phyloP scores from a whole-genome alignment of 768 basidiomycete genomes.

The Scleroderma citrinum region DNA sequence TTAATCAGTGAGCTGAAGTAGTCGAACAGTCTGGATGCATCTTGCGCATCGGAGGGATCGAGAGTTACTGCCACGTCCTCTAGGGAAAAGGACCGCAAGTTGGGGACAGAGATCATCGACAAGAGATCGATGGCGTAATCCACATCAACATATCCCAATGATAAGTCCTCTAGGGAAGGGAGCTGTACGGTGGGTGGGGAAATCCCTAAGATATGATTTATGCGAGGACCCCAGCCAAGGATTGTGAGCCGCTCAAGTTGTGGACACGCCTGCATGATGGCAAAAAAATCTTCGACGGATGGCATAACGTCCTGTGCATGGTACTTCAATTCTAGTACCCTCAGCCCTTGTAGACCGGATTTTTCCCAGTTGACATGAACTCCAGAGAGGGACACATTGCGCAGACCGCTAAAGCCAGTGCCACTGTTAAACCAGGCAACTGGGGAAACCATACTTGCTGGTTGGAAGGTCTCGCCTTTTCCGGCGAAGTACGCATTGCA shows the following conservation, averaged over 20 bases:
- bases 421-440: conserved; percentile 39
- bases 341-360: conserved; percentile 37
- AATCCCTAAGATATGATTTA: conserved; percentile 9
- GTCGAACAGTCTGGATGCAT: conserved; percentile 34
- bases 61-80: conserved; percentile 43
- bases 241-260: conserved; percentile 39
- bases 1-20: conserved; percentile 21
- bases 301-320: conserved; percentile 55
- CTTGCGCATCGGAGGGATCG: conserved; percentile 26
- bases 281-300: conserved; percentile 38
- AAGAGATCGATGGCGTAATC: conserved; percentile 35
- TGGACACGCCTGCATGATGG: conserved; percentile 36
- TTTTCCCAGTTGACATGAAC: conserved; percentile 53
- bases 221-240: conserved; percentile 48
- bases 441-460: conserved; percentile 33
- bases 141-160: conserved; percentile 41
- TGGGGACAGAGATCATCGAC: conserved; percentile 34
- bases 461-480: conserved; percentile 40
- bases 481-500: conserved; percentile 55
- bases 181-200: conserved; percentile 19
- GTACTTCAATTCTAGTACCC: conserved; percentile 47
- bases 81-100: conserved; percentile 32
- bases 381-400: conserved; percentile 43
- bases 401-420: conserved; percentile 26
- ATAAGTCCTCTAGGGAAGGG: conserved; percentile 28